Percentiles rank a stretch among this genome's conserved stretches.
Conservation (phyloP, 2,329 filamentous ascomycete genomes). For the Talaromyces sp. region DNA sequence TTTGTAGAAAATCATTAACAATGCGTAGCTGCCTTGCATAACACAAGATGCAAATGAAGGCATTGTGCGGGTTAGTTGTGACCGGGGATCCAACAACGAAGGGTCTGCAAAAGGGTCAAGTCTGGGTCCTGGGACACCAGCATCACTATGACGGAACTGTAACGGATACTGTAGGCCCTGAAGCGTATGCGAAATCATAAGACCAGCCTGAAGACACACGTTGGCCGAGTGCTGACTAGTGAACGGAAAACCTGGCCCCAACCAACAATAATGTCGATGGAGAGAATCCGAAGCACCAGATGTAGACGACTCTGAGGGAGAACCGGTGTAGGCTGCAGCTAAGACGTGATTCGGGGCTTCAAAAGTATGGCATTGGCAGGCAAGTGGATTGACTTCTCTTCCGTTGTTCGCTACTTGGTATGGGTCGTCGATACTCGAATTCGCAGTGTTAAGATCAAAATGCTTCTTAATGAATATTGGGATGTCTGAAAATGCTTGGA, state of each 20-base stretch:
- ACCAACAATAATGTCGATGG: slow-evolving; percentile 11
- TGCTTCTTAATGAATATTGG: slow-evolving; percentile 42
- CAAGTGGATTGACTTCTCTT: slow-evolving; percentile 21
- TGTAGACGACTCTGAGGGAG: slow-evolving; percentile 24
- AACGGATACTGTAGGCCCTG: slow-evolving; percentile 32
- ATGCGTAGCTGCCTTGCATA: slow-evolving; percentile 43
- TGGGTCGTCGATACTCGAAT: slow-evolving; percentile 13
- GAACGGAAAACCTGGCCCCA: slow-evolving; percentile 32
- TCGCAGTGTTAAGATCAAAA: slow-evolving; percentile 36
- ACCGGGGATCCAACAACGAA: slow-evolving; percentile 13
- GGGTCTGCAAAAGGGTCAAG: slow-evolving; percentile 9
- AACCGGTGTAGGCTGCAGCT: slow-evolving; percentile 26
- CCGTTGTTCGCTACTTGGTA: slow-evolving; percentile 13
- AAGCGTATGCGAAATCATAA: slow-evolving; percentile 38
- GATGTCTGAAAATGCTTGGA: slow-evolving; percentile 41
- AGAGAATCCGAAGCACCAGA: slow-evolving; percentile 25
- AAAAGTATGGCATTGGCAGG: slow-evolving; percentile 28
- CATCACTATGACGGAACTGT: slow-evolving; percentile 17
- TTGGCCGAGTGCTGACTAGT: slow-evolving; percentile 36
- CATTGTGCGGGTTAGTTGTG: slow-evolving; percentile 36
- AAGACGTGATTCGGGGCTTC: slow-evolving; percentile 23
- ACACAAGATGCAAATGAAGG: slow-evolving; percentile 43
- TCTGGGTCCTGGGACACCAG: neutral
- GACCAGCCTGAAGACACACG: slow-evolving; percentile 34
- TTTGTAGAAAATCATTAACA: slow-evolving; percentile 42